A percentile compares a stretch with the other conserved stretches of the same genome.
Evolutionary conservation across 768 basidiomycete species (phyloP).

Genomic region (Podaxis pistillaris): DNA sequence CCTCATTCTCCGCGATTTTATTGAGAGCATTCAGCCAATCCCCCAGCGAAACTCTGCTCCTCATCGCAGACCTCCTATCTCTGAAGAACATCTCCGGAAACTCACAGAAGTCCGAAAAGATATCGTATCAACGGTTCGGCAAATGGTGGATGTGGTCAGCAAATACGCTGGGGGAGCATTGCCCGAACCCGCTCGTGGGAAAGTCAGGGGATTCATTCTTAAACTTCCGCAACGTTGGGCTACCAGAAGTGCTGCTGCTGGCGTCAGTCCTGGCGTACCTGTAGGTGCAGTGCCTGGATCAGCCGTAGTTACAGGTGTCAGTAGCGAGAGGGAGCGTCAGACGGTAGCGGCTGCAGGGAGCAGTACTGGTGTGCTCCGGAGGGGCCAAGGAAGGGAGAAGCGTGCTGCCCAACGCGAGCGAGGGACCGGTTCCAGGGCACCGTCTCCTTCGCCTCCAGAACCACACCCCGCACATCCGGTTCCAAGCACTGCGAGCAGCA

Average conservation of each 20-base stretch:
- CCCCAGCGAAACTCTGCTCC: constrained; percentile 31
- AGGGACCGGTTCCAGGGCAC: constrained; percentile 26
- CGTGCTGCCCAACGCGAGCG: constrained; percentile 38
- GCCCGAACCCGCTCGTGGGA: constrained; percentile 76
- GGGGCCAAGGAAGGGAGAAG: constrained; percentile 26
- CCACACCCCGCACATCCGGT: background rate
- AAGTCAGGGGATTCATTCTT: constrained; percentile 76
- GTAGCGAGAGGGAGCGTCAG: constrained; percentile 24
- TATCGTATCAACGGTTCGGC: constrained; percentile 84
- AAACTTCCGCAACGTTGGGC: constrained; percentile 84
- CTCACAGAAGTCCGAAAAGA: constrained; percentile 74
- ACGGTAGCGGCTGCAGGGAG: constrained; percentile 35
- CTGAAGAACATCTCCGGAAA: constrained; percentile 57
- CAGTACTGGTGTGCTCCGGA: constrained; percentile 29
- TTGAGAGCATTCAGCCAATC: constrained; percentile 60
- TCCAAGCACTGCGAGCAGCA: background rate
- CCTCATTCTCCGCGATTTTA: constrained; percentile 79
- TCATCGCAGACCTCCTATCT: constrained; percentile 30
- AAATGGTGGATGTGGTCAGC: constrained; percentile 84
- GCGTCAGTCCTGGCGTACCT: constrained; percentile 8
- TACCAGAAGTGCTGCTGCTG: constrained; percentile 32
- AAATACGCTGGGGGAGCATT: constrained; percentile 85
- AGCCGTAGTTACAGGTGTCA: background rate
- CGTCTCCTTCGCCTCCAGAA: constrained; percentile 6
- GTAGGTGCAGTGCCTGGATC: background rate